Base-by-base conservation (phyloP, 2,329 filamentous ascomycete species). In the Talaromyces funiculosus region DNA sequence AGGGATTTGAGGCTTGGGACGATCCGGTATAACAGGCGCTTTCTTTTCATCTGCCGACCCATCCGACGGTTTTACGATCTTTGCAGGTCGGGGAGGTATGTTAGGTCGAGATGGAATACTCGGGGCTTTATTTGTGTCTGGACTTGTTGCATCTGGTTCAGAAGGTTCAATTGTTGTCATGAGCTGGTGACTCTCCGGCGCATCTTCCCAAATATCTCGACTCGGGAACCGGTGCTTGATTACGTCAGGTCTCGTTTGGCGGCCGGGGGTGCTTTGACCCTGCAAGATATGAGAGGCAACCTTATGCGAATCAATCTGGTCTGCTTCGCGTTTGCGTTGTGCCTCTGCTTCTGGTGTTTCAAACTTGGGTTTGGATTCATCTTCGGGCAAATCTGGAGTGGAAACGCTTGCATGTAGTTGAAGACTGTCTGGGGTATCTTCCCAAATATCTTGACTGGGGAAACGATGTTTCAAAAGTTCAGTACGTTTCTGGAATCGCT, bases 361-460 rank as follows among this genome's bases (percentile, higher is more conserved):
- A 53, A 77, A 77, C 69, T 72, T 47, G 55, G 69, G 62, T 63
- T 74, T 64, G 71, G 77, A 65, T 71, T 75, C 70, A 42, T 75
- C 70, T 70, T 77, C 81, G 0, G 81, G 78, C 33, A 83, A 70
- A 68, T 92, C 89, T 1, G 92, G 92, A 0, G 90, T 94, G 2
- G 88, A 90, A 7, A 97, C 93, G 62, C 90, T 92, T 3, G 92
- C 87, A 35, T 83, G 78, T 53, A 85, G 86, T 69, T 94, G 86
- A 57, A 90, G 81, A 75, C 92, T 96, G 70, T 87, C 89, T 3
- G 95, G 94, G 0, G 91, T 88, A 73, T 99, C 95, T 77, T 99
- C 94, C 94, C 94, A 99, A 42, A 97, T 85, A 72, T 99, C 94
- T 72, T 92, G 89, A 73, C 92, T 97, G 1, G 94, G 94, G 75